Evolutionary conservation across 148 eudicot genomes (phyloP).

Genomic region (Chenopodium album): DNA sequence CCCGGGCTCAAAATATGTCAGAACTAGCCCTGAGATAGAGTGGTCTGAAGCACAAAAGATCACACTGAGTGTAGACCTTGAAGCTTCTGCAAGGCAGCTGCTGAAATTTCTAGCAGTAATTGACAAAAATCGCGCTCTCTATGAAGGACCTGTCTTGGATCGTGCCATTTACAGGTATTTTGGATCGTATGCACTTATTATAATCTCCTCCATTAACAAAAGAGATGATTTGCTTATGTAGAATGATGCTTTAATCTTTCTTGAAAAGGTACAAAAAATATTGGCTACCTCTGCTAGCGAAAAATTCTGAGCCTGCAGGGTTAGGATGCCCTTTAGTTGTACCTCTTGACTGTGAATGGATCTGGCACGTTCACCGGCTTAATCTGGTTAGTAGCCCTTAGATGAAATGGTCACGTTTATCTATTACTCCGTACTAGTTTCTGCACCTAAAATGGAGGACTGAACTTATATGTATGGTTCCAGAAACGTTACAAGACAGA

Average conservation of each 20-base stretch:
- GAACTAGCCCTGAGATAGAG: constrained; percentile 31
- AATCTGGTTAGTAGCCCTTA: constrained; percentile 54
- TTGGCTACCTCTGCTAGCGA: constrained; percentile 93
- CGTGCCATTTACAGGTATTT: constrained; percentile 69
- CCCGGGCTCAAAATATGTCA: not conserved
- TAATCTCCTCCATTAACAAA: too few relatives aligned
- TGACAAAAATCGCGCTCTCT: constrained; percentile 72
- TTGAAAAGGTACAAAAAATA: constrained; percentile 25
- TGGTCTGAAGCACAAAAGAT: constrained; percentile 82
- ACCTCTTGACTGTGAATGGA: constrained; percentile 95
- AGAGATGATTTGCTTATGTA: not conserved
- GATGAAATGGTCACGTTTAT: not conserved
- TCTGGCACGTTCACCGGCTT: constrained; percentile 94
- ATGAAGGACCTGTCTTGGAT: constrained; percentile 52
- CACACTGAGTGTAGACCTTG: constrained; percentile 56
- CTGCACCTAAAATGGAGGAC: not conserved
- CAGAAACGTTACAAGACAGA: constrained; percentile 77
- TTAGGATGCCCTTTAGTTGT: constrained; percentile 61
- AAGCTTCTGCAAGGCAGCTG: constrained; percentile 65
- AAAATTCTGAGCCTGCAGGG: constrained; percentile 43
- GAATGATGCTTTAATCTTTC: not conserved
- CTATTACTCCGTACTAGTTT: not conserved
- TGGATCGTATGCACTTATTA: not conserved
- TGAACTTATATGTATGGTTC: not conserved
- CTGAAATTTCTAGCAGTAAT: constrained; percentile 77